Percentiles rank a stretch among this genome's conserved stretches.
These are phyloP conservation scores for Backusella luteola DNA, from an alignment of 192 early-diverging fungal genomes.

Conservation along the genomic window DNA sequence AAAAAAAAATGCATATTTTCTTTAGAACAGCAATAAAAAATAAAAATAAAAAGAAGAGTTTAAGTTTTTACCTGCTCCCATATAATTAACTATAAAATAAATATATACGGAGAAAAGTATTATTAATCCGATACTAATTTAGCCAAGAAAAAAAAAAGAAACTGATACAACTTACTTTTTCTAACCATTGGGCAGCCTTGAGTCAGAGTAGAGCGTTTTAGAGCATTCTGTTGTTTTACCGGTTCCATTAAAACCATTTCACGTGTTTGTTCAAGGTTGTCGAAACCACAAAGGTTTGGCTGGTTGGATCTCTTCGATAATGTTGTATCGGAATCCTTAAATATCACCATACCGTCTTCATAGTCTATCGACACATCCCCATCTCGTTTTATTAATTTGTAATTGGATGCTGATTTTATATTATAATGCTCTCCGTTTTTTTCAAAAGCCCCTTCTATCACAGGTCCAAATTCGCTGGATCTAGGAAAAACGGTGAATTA, in stretches of 20 bases:
- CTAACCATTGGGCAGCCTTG: slow-evolving; percentile 5
- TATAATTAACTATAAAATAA: slow-evolving; percentile 27
- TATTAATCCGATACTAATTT: background rate
- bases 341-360: slow-evolving; percentile 17
- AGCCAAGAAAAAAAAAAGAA: background rate
- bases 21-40: background rate
- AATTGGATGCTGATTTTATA: slow-evolving; percentile 50
- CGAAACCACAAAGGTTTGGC: slow-evolving; percentile 21
- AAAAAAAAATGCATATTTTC: background rate
- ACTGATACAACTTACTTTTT: slow-evolving; percentile 11
- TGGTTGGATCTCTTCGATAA: background rate
- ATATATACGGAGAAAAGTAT: background rate
- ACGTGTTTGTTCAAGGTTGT: background rate
- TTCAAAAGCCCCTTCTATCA: slow-evolving; percentile 58
- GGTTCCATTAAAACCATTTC: background rate
- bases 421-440: slow-evolving; percentile 52
- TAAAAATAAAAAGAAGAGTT: background rate
- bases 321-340: slow-evolving; percentile 18
- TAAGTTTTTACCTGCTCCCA: slow-evolving; percentile 33
- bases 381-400: slow-evolving; percentile 46
- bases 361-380: slow-evolving; percentile 38
- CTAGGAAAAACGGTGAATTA: background rate
- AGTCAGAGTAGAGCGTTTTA: background rate
- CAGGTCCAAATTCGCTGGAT: slow-evolving; percentile 25
- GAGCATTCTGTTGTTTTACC: background rate